Evolutionary conservation across 192 early-diverging fungal genomes (phyloP).

Genomic region (Chytriomyces sp.): DNA sequence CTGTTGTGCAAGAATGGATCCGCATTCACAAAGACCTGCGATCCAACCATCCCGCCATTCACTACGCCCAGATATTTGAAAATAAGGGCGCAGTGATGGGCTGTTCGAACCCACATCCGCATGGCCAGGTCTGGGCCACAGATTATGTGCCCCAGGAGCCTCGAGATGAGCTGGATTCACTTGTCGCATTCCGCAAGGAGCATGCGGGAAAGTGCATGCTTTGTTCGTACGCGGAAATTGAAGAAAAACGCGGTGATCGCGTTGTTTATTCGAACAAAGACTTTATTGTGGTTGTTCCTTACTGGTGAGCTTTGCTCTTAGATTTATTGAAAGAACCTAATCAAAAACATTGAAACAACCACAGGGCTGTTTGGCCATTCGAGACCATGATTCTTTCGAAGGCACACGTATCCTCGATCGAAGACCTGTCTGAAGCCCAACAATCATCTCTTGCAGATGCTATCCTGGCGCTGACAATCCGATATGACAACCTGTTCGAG

Average conservation of each 20-base stretch:
- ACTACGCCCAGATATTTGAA: constrained; percentile 94
- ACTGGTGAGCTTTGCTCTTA: constrained; percentile 64
- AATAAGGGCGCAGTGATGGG: constrained; percentile 98
- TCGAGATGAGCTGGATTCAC: constrained; percentile 67
- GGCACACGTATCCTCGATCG: constrained; percentile 62
- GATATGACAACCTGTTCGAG: constrained; percentile 93
- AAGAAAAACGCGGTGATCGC: constrained; percentile 62
- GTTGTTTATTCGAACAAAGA: constrained; percentile 80
- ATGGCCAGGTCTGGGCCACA: constrained; percentile 91
- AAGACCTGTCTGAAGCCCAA: constrained; percentile 46
- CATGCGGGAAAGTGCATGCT: constrained; percentile 70
- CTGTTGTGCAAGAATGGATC: constrained; percentile 79
- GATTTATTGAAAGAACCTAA: not conserved
- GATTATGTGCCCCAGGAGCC: constrained; percentile 84
- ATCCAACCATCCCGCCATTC: constrained; percentile 54
- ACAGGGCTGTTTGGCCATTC: constrained; percentile 86
- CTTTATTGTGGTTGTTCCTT: constrained; percentile 87
- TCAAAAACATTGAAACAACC: no score
- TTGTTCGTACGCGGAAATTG: constrained; percentile 78
- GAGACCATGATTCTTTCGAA: constrained; percentile 87
- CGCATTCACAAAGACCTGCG: constrained; percentile 60
- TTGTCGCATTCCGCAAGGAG: constrained; percentile 65
- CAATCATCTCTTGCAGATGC: constrained; percentile 75
- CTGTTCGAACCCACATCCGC: constrained; percentile 96
- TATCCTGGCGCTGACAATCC: constrained; percentile 68